Evolutionary conservation across 208 protist species (phyloP).

Genomic region (Plasmodiophora brassicae): DNA sequence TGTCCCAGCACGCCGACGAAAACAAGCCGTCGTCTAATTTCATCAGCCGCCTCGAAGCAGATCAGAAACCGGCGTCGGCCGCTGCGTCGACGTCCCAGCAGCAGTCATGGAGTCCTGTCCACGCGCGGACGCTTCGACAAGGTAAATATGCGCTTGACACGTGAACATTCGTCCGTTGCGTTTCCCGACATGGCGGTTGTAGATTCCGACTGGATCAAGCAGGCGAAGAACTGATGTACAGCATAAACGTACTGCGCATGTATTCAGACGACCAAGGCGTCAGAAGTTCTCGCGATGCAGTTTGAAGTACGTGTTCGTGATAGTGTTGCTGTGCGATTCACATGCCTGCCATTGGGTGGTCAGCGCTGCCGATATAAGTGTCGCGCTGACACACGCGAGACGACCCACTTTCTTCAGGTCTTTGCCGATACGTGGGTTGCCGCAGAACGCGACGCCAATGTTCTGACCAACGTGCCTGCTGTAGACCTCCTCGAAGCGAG

Average conservation of each 20-base stretch:
- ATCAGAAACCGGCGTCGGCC: too few relatives aligned
- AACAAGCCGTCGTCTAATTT: neutral
- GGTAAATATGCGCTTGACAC: neutral
- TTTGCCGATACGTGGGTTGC: slow-evolving; percentile 29
- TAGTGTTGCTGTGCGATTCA: neutral
- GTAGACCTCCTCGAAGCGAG: neutral
- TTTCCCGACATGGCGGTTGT: neutral
- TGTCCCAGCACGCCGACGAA: neutral
- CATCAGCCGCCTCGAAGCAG: too few relatives aligned
- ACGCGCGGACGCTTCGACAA: neutral
- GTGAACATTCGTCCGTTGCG: neutral
- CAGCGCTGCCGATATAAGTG: neutral
- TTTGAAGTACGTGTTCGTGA: neutral
- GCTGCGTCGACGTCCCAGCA: too few relatives aligned
- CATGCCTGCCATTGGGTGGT: neutral
- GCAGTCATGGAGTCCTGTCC: neutral
- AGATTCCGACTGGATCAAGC: neutral
- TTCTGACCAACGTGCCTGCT: neutral
- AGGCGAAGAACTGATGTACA: neutral
- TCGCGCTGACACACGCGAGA: too few relatives aligned
- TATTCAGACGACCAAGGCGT: neutral
- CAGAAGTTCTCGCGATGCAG: slow-evolving; percentile 23
- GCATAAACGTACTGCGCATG: neutral
- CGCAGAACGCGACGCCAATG: slow-evolving; percentile 28
- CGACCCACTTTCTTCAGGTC: neutral